A percentile compares a stretch with the other conserved stretches of the same genome.
phyloP scores from a whole-genome alignment of 2,329 filamentous ascomycete species.

The Cytospora schulzeri region DNA sequence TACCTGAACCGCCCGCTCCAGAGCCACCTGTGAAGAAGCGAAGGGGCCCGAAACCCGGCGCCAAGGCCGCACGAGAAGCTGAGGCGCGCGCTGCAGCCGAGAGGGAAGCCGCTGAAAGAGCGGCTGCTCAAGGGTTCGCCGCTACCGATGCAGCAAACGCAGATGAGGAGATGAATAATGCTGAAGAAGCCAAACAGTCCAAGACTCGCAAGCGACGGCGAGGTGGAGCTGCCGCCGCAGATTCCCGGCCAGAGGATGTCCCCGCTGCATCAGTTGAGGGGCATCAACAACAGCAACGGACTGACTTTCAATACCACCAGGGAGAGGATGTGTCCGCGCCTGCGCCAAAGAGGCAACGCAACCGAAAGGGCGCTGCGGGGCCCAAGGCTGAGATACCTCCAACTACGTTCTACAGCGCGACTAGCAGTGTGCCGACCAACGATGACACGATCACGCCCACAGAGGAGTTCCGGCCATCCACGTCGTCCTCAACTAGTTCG shows the following conservation, averaged over 20 bases:
- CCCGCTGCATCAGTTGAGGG: constrained; percentile 24
- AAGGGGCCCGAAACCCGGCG: constrained; percentile 21
- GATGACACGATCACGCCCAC: constrained; percentile 39
- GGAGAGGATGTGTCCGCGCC: constrained; percentile 18
- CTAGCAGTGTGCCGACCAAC: constrained; percentile 35
- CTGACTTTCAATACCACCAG: constrained; percentile 13
- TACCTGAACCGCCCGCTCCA: constrained; percentile 21
- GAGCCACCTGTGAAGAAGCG: constrained; percentile 24
- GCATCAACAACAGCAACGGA: neutral
- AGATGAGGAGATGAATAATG: constrained; percentile 6
- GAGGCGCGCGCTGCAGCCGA: constrained; percentile 25
- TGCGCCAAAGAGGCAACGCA: constrained; percentile 31
- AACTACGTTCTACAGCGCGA: constrained; percentile 36
- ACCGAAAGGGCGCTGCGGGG: constrained; percentile 17
- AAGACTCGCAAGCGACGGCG: constrained; percentile 26
- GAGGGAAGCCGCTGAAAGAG: constrained; percentile 21
- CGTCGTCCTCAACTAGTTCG: constrained; percentile 55
- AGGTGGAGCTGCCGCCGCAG: constrained; percentile 7
- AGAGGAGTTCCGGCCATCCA: constrained; percentile 54
- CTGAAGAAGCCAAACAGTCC: constrained; percentile 3
- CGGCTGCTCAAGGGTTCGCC: constrained; percentile 15
- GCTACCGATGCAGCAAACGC: constrained; percentile 5
- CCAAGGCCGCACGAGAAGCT: constrained; percentile 25
- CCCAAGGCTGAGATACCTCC: constrained; percentile 31
- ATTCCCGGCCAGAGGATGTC: constrained; percentile 6